Conservation (phyloP, 345 rosid species). For the Turritis glabra region DNA sequence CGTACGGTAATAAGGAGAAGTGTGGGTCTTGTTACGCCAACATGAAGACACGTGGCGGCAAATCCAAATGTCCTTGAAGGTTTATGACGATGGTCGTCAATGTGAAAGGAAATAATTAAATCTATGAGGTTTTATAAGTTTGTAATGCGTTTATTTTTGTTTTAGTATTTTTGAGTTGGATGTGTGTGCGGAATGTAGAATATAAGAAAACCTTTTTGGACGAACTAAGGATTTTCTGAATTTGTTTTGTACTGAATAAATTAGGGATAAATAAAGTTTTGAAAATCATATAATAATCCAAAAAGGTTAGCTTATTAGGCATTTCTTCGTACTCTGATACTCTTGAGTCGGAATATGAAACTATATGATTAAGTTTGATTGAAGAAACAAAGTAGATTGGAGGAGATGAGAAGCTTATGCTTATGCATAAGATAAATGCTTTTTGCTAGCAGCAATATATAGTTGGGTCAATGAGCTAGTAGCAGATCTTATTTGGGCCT, state of each 20-base stretch:
- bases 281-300: neutral
- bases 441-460: neutral
- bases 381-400: no score
- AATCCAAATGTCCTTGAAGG: conserved; percentile 69
- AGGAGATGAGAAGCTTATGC: neutral
- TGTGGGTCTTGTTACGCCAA: conserved; percentile 89
- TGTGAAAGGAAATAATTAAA: neutral
- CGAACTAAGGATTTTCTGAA: neutral
- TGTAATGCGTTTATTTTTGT: conserved; percentile 10
- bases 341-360: neutral
- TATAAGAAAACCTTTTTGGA: neutral
- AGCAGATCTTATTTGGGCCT: neutral
- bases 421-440: neutral
- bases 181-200: conserved; percentile 22
- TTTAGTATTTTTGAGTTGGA: conserved; percentile 14
- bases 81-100: neutral
- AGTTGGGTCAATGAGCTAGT: neutral
- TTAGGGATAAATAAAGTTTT: neutral
- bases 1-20: conserved; percentile 75
- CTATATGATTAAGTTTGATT: neutral
- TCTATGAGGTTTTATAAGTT: neutral
- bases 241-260: neutral
- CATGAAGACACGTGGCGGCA: conserved; percentile 71
- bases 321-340: neutral
- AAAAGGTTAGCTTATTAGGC: neutral